Conservation (phyloP, 1,284 basidiomycete species). For the Pyrrhoderma noxium region DNA sequence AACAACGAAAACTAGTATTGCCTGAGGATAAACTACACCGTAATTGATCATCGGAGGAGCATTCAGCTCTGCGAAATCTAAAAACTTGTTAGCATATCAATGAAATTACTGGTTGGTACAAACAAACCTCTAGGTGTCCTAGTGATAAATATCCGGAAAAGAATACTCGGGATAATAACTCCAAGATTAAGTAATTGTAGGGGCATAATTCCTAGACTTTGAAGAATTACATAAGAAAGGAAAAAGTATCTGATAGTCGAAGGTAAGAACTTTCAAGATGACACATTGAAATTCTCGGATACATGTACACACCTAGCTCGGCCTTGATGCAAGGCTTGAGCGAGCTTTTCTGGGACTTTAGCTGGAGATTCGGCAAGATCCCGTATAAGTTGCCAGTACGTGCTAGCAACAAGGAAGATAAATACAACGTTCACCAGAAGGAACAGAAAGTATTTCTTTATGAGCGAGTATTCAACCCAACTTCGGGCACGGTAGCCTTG, state of each 20-base stretch:
- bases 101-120: constrained; percentile 17
- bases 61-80: constrained; percentile 94
- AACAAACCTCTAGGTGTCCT: constrained; percentile 80
- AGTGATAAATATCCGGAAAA: constrained; percentile 69
- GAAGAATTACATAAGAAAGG: constrained; percentile 90
- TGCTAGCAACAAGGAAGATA: constrained; percentile 87
- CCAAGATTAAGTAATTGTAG: constrained; percentile 88
- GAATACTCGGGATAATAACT: constrained; percentile 67
- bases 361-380: constrained; percentile 84
- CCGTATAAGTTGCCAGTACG: constrained; percentile 82
- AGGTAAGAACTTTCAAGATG: constrained; percentile 1
- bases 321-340: constrained; percentile 69
- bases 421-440: constrained; percentile 92
- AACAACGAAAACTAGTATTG: constrained; percentile 92
- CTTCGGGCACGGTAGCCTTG: constrained; percentile 88
- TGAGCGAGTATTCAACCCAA: constrained; percentile 86
- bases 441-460: constrained; percentile 95
- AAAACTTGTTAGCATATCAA: constrained; percentile 2
- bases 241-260: constrained; percentile 74
- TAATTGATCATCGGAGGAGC: constrained; percentile 96
- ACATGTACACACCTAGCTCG: constrained; percentile 47
- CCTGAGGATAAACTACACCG: constrained; percentile 88
- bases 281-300: no score
- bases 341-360: constrained; percentile 86
- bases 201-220: constrained; percentile 92